Percentiles rank a stretch among this genome's conserved stretches.
Conservation (phyloP, 768 basidiomycete species). For the Suillus ampliporus region DNA sequence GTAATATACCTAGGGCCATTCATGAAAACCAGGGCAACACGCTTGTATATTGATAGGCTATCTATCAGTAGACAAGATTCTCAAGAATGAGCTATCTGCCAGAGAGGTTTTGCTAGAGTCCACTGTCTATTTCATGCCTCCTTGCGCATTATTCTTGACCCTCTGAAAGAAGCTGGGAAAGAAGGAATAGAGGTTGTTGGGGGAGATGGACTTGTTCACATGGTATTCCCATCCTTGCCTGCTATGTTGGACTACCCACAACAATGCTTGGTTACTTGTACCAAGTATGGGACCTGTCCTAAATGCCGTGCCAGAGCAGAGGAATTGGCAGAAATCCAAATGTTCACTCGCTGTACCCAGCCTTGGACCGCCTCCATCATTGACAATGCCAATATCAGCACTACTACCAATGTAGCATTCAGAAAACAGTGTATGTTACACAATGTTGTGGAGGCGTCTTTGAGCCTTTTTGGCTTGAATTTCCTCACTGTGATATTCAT, state of each 20-base stretch:
- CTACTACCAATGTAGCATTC: no score
- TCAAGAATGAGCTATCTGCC: constrained; percentile 25
- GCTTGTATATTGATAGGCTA: constrained; percentile 47
- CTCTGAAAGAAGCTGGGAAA: constrained; percentile 26
- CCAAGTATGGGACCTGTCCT: constrained; percentile 11
- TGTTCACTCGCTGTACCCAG: no score
- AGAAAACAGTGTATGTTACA: no score
- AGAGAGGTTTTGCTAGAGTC: constrained; percentile 15
- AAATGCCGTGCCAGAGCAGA: background rate
- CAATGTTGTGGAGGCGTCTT: no score
- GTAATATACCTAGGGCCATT: constrained; percentile 47
- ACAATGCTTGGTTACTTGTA: constrained; percentile 10
- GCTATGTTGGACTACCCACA: constrained; percentile 19
- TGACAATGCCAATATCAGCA: no score
- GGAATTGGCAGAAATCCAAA: background rate
- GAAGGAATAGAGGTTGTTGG: constrained; percentile 13
- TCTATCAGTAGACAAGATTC: constrained; percentile 41
- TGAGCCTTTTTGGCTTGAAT: no score
- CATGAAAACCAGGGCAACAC: constrained; percentile 40
- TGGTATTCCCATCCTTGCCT: constrained; percentile 8
- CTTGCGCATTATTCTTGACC: background rate
- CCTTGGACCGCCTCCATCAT: no score
- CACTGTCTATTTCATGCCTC: constrained; percentile 6
- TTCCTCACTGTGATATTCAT: no score
- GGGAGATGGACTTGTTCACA: constrained; percentile 11